A percentile compares a stretch with the other conserved stretches of the same genome.
Evolutionary conservation across 2,329 filamentous ascomycete species (phyloP).

Genomic region (Penicillium sp.): DNA sequence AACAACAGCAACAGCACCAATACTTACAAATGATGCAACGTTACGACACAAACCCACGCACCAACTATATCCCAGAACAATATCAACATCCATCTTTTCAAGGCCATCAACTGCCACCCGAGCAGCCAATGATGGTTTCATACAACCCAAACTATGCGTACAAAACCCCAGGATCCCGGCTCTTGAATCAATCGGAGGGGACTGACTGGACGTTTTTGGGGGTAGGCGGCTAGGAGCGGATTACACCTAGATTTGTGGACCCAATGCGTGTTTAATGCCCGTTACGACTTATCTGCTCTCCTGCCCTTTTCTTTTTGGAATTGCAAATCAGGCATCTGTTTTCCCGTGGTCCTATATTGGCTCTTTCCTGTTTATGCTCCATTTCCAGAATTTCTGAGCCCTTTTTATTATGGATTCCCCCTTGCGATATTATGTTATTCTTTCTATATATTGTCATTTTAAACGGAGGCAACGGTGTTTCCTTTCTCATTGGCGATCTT

Average conservation of each 20-base stretch:
- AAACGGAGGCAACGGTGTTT: constrained; percentile 21
- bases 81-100: constrained; percentile 31
- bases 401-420: constrained; percentile 16
- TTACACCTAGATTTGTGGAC: constrained; percentile 13
- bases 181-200: constrained; percentile 40
- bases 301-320: neutral
- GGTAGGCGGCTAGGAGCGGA: constrained; percentile 34
- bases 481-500: constrained; percentile 1
- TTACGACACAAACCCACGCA: constrained; percentile 30
- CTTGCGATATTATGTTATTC: constrained; percentile 4
- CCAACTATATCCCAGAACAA: constrained; percentile 33
- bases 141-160: constrained; percentile 35
- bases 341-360: constrained; percentile 7
- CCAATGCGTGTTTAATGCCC: constrained; percentile 22
- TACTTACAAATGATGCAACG: constrained; percentile 34
- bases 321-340: constrained; percentile 9
- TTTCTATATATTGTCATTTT: constrained; percentile 14
- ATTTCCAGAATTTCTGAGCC: constrained; percentile 7
- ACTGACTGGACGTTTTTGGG: constrained; percentile 43
- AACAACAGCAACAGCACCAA: constrained; percentile 26
- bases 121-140: constrained; percentile 33
- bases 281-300: constrained; percentile 20
- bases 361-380: neutral
- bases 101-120: constrained; percentile 29
- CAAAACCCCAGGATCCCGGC: constrained; percentile 30